Conservation (phyloP, 2,329 filamentous ascomycete species). For the Epicoccum sorghinum region DNA sequence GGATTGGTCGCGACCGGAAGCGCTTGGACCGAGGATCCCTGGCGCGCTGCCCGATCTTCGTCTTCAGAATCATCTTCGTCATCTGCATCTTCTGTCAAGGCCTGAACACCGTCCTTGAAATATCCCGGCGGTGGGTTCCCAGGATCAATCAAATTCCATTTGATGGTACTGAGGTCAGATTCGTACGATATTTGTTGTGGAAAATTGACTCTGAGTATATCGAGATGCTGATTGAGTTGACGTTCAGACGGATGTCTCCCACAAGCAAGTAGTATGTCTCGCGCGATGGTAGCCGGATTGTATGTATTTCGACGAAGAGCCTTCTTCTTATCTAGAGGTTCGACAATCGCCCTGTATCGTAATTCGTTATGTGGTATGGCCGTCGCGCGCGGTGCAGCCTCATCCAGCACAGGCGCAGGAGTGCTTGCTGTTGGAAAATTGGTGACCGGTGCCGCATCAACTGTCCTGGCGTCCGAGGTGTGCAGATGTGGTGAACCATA, state of each 20-base stretch:
- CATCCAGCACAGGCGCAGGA: constrained; percentile 17
- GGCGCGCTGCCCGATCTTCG: constrained; percentile 7
- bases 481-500: constrained; percentile 16
- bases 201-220: constrained; percentile 53
- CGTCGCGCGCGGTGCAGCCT: constrained; percentile 9
- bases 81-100: constrained; percentile 41
- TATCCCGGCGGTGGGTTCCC: constrained; percentile 52
- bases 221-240: constrained; percentile 65
- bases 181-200: constrained; percentile 50
- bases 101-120: constrained; percentile 33
- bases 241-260: constrained; percentile 66
- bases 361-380: constrained; percentile 21
- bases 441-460: constrained; percentile 21
- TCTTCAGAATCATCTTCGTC: constrained; percentile 44
- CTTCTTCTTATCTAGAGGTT: constrained; percentile 55
- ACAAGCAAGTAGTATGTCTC: constrained; percentile 67
- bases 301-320: constrained; percentile 60
- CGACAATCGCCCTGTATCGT: constrained; percentile 44
- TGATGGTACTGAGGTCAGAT: constrained; percentile 63
- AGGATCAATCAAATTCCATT: constrained; percentile 68
- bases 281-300: constrained; percentile 66
- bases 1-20: constrained; percentile 39
- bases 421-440: constrained; percentile 33
- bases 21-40: constrained; percentile 31
- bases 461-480: constrained; percentile 18